A percentile compares a stretch with the other conserved stretches of the same genome.
phyloP scores from a whole-genome alignment of 2,329 filamentous ascomycete species.

The Teratosphaeria pseudoeucalypti region DNA sequence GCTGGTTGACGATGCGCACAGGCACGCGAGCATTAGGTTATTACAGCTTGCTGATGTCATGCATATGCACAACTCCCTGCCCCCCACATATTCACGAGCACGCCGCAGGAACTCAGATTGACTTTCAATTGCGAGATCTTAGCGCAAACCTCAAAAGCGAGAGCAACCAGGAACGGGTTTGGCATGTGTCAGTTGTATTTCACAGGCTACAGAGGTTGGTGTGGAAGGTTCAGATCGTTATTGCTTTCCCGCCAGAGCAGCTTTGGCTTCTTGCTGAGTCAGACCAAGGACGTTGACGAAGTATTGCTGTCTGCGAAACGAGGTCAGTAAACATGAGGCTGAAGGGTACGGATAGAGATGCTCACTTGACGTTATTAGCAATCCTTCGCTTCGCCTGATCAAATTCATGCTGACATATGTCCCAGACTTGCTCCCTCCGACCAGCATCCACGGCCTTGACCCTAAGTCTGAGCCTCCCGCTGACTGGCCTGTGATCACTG shows the following conservation, averaged over 20 bases:
- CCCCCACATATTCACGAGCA: neutral
- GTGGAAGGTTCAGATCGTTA: too few species aligned
- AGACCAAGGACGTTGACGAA: conserved; percentile 53
- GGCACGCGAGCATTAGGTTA: neutral
- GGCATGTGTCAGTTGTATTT: too few species aligned
- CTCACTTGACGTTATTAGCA: conserved; percentile 67
- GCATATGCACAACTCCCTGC: neutral
- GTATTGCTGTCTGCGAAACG: conserved; percentile 47
- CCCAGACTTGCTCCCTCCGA: conserved; percentile 42
- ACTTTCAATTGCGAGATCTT: neutral
- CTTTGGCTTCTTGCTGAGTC: conserved; percentile 39
- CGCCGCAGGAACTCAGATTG: neutral
- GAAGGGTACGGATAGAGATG: conserved; percentile 13
- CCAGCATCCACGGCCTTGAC: conserved; percentile 68
- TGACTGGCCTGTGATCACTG: conserved; percentile 89
- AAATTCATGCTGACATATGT: conserved; percentile 47
- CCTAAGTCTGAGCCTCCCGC: conserved; percentile 68
- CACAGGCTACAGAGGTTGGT: too few species aligned
- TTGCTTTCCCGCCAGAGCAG: conserved; percentile 10
- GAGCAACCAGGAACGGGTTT: neutral
- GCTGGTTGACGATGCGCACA: neutral
- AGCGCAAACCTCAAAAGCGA: neutral
- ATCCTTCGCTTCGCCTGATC: conserved; percentile 60
- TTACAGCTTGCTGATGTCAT: neutral
- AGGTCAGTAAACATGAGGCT: conserved; percentile 1